A percentile compares a stretch with the other conserved stretches of the same genome.
phyloP scores from a whole-genome alignment of 1,284 basidiomycete species.

The Austropuccinia psidii region DNA sequence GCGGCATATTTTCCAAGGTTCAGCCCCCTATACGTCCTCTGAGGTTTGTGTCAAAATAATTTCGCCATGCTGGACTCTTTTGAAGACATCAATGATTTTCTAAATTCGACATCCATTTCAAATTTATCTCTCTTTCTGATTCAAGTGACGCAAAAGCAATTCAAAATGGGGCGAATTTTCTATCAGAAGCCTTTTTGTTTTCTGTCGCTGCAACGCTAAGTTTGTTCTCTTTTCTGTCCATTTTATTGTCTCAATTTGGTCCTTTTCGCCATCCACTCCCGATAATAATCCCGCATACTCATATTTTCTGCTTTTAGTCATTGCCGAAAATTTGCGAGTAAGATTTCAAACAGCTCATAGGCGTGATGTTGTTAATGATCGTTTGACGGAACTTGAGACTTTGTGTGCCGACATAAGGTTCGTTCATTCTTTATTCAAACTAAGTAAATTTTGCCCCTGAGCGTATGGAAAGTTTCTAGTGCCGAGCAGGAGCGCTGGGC shows the following conservation, averaged over 20 bases:
- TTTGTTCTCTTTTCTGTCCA: neutral
- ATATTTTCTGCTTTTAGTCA: neutral
- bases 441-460: neutral
- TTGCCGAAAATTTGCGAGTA: slow-evolving; percentile 14
- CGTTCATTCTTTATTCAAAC: neutral
- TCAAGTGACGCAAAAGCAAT: slow-evolving; percentile 27
- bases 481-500: neutral
- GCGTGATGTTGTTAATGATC: slow-evolving; percentile 11
- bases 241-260: too few species aligned
- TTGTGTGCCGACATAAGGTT: slow-evolving; percentile 11
- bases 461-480: neutral
- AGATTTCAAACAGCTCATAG: slow-evolving; percentile 16
- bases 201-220: slow-evolving; percentile 15
- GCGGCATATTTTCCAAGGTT: slow-evolving; percentile 7
- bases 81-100: neutral
- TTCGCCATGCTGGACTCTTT: neutral
- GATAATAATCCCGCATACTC: neutral
- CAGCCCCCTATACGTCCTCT: slow-evolving; percentile 16
- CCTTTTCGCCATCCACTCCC: neutral
- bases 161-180: slow-evolving; percentile 29
- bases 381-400: slow-evolving; percentile 16
- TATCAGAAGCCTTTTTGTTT: slow-evolving; percentile 34
- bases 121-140: neutral
- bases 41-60: neutral
- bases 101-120: neutral